Base-by-base conservation (phyloP, 192 early-diverging fungal genomes). In the Chytriomyces confervae region DNA sequence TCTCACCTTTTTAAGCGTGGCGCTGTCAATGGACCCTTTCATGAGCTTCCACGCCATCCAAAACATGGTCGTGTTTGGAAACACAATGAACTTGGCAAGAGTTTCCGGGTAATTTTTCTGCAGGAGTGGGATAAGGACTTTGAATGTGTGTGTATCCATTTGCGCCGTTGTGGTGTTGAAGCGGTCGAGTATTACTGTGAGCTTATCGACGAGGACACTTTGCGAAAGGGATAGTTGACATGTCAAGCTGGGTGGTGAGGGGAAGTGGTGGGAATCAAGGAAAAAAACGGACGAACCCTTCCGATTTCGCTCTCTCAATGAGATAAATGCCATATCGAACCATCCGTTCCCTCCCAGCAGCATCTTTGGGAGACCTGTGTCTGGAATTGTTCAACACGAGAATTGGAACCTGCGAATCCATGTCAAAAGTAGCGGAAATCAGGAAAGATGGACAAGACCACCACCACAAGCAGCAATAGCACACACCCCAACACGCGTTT, bases 91-190 rank as follows among this genome's bases (percentile, higher is more conserved):
- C 44, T 71, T 43, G 23, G 53, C 48, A 8, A 84, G 53, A 16
- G 74, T 68, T 50, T 82, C 83, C 1, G 83, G 83, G 61, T 84
- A 84, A 61, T 84, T 78, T 67, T 84, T 84, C 47, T 84, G 83
- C 18, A 84, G 61, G 24, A 84, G 36, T 9, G 81, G 77, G 6
- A 84, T 60, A 2, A 80, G 50, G 2, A 72, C 50, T 62, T 84
- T 80, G 68, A 77, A 70, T 20, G 77, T 73, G 16, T 36, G 24
- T 11, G 79, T 79, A 53, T 84, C 79, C 62, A 77, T 62, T 69
- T 75, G 63, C 29, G 48, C 62, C 20, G 61, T 62, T 6, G 67
- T 76, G 7, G 62, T 78, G 48, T 84, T 77, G 61, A 45, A 69
- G 16, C 77, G 68, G 50, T 79, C 83, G 20, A 84, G 53, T 50